Evolutionary conservation across 108 stramenopile species (phyloP), one percentile per base, ranked within the genome.

Genomic region (Cyclotella kingstonii): DNA sequence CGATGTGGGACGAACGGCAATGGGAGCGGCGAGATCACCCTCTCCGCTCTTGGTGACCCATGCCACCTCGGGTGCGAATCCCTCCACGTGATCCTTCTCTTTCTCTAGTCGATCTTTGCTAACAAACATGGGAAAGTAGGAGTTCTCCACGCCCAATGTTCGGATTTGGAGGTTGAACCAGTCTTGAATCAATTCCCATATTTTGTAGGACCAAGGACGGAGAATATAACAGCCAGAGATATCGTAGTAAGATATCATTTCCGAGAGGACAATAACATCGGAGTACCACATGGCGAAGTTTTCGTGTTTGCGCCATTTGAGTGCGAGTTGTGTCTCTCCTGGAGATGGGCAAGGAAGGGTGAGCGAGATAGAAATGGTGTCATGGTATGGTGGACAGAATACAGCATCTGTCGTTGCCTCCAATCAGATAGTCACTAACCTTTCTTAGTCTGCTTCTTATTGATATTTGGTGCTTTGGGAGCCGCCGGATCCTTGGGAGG

Each of bases 191-290:
- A 86, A 44, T 73, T 99, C 98, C 98, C 98, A 99, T 59, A 99
- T 96, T 73, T 92, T 90, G 77, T 92, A 99, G 15, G 87, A 85
- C 97, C 97, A 98, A 22, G 98, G 98, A 56, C 98, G 95, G 17
- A 99, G 73, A 54, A 99, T 97, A 79, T 98, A 99, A 66, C 98
- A 99, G n/a, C 98, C 98, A 45, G 84, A 85, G 58, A 99, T 97
- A 61, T 98, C 96, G 66, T 95, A 96, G 80, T 98, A 99, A 47
- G 97, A 95, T 52, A 99, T 99, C 97, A 99, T 98, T 79, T 99
- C 98, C 12, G 87, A 84, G 40, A 95, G 76, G 2, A 95, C 95
- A 69, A 99, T 99, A 21, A 98, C 96, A 76, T 97, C 91, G 48
- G 93, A 76, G 70, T 99, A 99, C 98, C 98, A 99, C 72, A 79